Evolutionary conservation across 2,329 filamentous ascomycete species (phyloP).

Genomic region (Sclerotinia subarctica): DNA sequence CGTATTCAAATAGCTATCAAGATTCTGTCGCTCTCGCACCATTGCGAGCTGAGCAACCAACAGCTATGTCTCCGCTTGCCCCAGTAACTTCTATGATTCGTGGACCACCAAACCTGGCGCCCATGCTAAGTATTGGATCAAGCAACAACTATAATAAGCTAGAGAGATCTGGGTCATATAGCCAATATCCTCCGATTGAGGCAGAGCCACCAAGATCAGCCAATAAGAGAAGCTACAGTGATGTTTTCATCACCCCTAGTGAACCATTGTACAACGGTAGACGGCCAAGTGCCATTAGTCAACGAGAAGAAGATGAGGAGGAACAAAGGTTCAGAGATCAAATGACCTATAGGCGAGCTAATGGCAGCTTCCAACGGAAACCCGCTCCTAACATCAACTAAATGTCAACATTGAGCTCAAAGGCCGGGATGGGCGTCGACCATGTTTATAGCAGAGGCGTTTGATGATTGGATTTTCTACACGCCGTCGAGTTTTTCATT

Average conservation of each 20-base stretch:
- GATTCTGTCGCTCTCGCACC: slow-evolving; percentile 25
- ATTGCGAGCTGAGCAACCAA: slow-evolving; percentile 21
- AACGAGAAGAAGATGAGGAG: slow-evolving; percentile 27
- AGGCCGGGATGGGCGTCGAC: no score
- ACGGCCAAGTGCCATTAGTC: slow-evolving; percentile 40
- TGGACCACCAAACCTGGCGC: slow-evolving; percentile 20
- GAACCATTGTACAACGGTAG: slow-evolving; percentile 44
- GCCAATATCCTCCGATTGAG: slow-evolving; percentile 25
- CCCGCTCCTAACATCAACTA: not conserved
- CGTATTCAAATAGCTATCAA: not conserved
- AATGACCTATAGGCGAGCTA: slow-evolving; percentile 37
- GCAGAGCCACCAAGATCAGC: slow-evolving; percentile 26
- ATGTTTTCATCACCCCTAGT: slow-evolving; percentile 32
- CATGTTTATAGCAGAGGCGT: slow-evolving; percentile 14
- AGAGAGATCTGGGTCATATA: slow-evolving; percentile 27
- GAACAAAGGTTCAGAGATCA: slow-evolving; percentile 21
- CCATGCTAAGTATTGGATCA: slow-evolving; percentile 20
- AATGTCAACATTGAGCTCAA: not conserved
- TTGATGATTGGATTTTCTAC: not conserved
- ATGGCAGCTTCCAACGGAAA: slow-evolving; percentile 25
- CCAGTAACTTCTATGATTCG: slow-evolving; percentile 26
- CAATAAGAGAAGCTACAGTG: slow-evolving; percentile 33
- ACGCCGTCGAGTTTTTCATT: slow-evolving; percentile 6
- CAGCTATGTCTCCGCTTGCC: slow-evolving; percentile 31
- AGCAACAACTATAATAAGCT: slow-evolving; percentile 22